These are phyloP conservation scores for Penicillium crustosum DNA, from an alignment of 2,329 filamentous ascomycete genomes.

Conservation along the genomic window DNA sequence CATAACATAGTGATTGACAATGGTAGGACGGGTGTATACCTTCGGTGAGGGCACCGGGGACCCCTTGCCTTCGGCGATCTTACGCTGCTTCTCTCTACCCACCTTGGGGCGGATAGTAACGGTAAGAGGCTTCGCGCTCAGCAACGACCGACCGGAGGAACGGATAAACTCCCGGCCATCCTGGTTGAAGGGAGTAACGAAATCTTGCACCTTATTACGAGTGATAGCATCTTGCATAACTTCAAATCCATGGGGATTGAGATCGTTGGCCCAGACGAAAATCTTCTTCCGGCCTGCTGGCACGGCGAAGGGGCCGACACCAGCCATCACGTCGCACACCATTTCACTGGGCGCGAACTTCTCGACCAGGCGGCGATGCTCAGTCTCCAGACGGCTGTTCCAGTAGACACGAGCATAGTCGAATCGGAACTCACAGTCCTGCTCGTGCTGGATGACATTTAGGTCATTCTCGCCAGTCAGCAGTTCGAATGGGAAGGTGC, in stretches of 20 bases:
- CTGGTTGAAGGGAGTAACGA: constrained; percentile 75
- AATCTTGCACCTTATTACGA: constrained; percentile 76
- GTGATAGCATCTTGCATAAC: constrained; percentile 68
- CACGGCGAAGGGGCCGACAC: constrained; percentile 90
- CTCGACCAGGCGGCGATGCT: constrained; percentile 77
- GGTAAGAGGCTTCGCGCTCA: constrained; percentile 50
- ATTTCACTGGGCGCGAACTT: constrained; percentile 81
- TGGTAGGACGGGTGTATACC: constrained; percentile 55
- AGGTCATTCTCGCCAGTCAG: constrained; percentile 78
- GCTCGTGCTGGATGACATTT: constrained; percentile 78
- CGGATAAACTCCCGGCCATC: constrained; percentile 82
- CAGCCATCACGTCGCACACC: constrained; percentile 95
- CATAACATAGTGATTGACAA: constrained; percentile 95
- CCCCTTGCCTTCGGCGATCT: constrained; percentile 32
- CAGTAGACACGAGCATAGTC: constrained; percentile 98
- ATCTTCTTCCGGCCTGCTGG: constrained; percentile 86
- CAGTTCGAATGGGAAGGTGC: constrained; percentile 91
- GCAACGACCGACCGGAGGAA: constrained; percentile 60
- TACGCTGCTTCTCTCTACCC: constrained; percentile 25
- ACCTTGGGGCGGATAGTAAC: constrained; percentile 52
- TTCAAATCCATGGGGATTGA: constrained; percentile 84
- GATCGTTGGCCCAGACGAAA: constrained; percentile 95
- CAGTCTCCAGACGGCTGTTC: constrained; percentile 88
- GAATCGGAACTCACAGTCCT: constrained; percentile 83
- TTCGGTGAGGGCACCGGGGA: constrained; percentile 26